Evolutionary conservation across 257 asterid genomes (phyloP).

Genomic region (Przewalskia tangutica): DNA sequence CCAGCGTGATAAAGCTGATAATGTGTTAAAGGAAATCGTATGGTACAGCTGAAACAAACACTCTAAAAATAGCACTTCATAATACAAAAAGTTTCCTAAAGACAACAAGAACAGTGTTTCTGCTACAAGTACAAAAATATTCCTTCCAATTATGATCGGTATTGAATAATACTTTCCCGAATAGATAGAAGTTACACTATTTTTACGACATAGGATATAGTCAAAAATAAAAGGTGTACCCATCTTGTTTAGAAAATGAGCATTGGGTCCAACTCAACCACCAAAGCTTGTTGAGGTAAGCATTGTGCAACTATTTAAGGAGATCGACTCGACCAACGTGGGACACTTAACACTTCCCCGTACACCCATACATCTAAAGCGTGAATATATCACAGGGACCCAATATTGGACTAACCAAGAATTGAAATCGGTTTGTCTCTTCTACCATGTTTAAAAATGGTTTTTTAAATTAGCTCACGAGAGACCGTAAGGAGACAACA

Average conservation of each 20-base stretch:
- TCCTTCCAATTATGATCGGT: not conserved
- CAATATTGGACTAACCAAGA: not conserved
- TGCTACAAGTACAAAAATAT: not conserved
- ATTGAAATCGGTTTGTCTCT: not conserved
- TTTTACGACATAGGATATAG: not conserved
- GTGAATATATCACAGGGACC: not conserved
- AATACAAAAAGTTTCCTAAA: not conserved
- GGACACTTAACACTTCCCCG: not conserved
- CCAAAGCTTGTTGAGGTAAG: not conserved
- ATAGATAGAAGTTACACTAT: not conserved
- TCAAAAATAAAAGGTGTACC: not conserved
- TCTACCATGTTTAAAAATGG: not conserved
- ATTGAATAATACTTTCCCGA: not conserved
- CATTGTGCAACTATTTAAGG: not conserved
- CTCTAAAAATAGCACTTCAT: constrained; percentile 4
- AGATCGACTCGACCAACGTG: not conserved
- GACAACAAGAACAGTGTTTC: not conserved
- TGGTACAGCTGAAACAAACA: not conserved
- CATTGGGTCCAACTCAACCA: not conserved
- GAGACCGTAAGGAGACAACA: not conserved
- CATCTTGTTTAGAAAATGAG: not conserved
- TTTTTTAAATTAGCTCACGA: not conserved
- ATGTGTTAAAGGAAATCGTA: constrained; percentile 30
- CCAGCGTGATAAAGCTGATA: constrained; percentile 85
- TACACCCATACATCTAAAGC: not conserved